Base-by-base conservation (phyloP, 176 grass and related monocot species). In the Aegilops speltoides region DNA sequence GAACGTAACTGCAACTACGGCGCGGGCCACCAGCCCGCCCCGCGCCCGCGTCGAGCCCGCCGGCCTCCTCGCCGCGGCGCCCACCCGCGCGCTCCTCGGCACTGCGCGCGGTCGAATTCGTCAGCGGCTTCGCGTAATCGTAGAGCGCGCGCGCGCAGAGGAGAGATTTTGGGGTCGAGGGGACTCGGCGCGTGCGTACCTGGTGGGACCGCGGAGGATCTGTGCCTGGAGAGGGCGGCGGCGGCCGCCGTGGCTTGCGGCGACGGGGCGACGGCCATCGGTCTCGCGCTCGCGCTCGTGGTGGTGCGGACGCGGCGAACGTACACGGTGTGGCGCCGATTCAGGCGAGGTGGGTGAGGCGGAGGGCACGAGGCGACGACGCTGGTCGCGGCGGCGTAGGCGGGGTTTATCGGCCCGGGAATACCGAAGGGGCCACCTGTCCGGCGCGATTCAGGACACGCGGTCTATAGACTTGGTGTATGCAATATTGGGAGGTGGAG, bases 1-100 rank as follows among this genome's bases (percentile, higher is more conserved):
- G 56, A 59, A 86, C 83, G 83, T 71, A 86, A 90, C 88, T 64
- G 88, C 77, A 24, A 85, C 70, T 6, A 63, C 77, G 81, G 43
- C 79, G 50, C 89, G 81, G 13, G 77, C 33, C n/a, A 69, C 85
- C 48, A 77, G 10, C 68, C 81, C 72, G 46, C 84, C 89, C n/a
- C 67, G 74, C 52, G 83, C 20, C 80, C 62, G 45, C 33, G 56
- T 14, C 12, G 73, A 15, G 7, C 54, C 65, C 14, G 57, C 65
- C 13, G 57, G 15, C 74, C 48, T 32, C 83, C 68, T 85, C 34
- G 20, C 40, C 74, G 64, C 57, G 20, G 73, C 79, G 37, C 78
- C 77, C 62, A 79, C 77, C 23, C 66, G 79, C 87, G 46, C 87
- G 34, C 25, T 86, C 80, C 45, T 77, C 50, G 79, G 37, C 65